Evolutionary conservation across 768 basidiomycete species (phyloP).

Genomic region (Russula ochroleuca): DNA sequence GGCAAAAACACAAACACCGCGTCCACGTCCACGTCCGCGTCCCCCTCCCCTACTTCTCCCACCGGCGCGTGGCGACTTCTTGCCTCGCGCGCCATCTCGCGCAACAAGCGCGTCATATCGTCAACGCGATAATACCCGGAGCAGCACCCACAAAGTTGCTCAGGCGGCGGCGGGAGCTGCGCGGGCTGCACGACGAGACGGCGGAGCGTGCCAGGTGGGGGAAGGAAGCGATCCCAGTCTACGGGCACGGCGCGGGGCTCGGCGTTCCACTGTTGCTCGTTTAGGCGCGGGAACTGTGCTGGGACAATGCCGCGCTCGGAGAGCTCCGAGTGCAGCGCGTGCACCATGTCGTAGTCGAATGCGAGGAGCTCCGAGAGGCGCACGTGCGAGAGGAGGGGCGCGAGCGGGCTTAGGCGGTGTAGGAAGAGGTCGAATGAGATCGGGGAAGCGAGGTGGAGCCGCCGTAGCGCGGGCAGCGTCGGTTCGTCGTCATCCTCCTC

Average conservation of each 20-base stretch:
- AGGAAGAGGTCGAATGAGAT: slow-evolving; percentile 27
- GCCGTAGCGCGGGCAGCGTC: slow-evolving; percentile 17
- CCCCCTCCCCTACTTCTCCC: neutral
- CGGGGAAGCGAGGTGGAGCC: slow-evolving; percentile 26
- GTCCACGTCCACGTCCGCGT: neutral
- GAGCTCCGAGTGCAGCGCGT: slow-evolving; percentile 25
- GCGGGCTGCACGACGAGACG: slow-evolving; percentile 24
- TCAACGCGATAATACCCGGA: slow-evolving; percentile 26
- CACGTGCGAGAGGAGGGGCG: slow-evolving; percentile 20
- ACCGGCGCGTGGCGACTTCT: neutral
- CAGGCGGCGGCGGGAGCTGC: slow-evolving; percentile 19
- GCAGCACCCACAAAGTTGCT: slow-evolving; percentile 25
- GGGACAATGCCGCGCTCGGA: slow-evolving; percentile 25
- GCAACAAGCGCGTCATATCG: slow-evolving; percentile 24
- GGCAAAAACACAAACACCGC: slow-evolving; percentile 23
- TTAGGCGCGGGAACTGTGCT: slow-evolving; percentile 12
- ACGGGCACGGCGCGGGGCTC: slow-evolving; percentile 22
- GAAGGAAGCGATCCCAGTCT: slow-evolving; percentile 23
- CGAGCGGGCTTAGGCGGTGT: slow-evolving; percentile 23
- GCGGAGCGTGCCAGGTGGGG: slow-evolving; percentile 1
- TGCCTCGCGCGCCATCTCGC: slow-evolving; percentile 24
- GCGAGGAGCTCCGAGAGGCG: slow-evolving; percentile 27
- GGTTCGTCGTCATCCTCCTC: neutral
- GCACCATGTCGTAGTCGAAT: slow-evolving; percentile 24
- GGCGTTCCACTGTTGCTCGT: slow-evolving; percentile 15